Conservation (phyloP, 2,329 filamentous ascomycete species). For the Alternaria panax region DNA sequence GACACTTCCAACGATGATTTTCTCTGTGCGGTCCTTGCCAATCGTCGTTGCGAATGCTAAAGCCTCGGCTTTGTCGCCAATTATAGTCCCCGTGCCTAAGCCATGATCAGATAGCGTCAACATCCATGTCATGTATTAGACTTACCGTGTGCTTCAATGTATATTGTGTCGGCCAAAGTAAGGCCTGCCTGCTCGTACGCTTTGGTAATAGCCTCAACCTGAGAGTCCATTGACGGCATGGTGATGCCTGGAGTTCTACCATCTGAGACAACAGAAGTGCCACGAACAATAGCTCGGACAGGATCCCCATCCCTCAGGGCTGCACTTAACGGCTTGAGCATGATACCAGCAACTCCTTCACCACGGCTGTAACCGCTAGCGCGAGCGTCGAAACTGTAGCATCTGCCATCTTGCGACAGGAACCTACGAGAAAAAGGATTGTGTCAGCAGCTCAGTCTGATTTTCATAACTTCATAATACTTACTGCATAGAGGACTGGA, state of each 20-base stretch:
- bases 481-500: no score
- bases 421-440: no score
- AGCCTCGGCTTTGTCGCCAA: conserved; percentile 27
- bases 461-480: neutral
- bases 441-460: no score
- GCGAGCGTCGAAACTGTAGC: conserved; percentile 55
- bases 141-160: conserved; percentile 54
- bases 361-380: conserved; percentile 70
- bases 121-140: conserved; percentile 60
- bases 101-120: no score
- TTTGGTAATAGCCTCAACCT: no score
- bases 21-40: no score
- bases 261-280: conserved; percentile 54
- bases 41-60: no score
- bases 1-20: conserved; percentile 36
- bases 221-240: no score
- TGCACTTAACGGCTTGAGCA: conserved; percentile 33
- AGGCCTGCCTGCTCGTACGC: no score
- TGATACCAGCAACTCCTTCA: conserved; percentile 59
- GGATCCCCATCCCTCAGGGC: conserved; percentile 30
- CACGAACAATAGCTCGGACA: conserved; percentile 35
- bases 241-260: conserved; percentile 66
- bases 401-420: conserved; percentile 32
- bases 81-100: no score
- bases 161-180: conserved; percentile 34